These are phyloP conservation scores for Cetraspora pellucida DNA, from an alignment of 192 early-diverging fungal species.

Conservation along the genomic window DNA sequence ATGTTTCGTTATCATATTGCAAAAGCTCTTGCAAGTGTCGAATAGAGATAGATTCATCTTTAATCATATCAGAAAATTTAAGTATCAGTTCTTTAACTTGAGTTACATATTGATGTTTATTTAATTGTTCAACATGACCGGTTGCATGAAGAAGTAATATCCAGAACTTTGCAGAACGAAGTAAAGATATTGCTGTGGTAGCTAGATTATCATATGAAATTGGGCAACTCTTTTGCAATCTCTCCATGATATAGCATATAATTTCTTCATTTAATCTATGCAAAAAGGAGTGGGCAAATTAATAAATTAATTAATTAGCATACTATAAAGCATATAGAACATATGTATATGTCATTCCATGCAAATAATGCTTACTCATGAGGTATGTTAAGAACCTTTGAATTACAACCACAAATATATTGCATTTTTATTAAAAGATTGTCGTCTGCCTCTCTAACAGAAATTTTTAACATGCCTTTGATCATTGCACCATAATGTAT, in stretches of 20 bases:
- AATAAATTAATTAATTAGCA: too few relatives aligned
- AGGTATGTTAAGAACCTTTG: not conserved
- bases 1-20: not conserved
- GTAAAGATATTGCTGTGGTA: not conserved
- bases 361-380: not conserved
- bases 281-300: too few relatives aligned
- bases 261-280: not conserved
- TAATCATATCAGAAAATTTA: not conserved
- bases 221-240: not conserved
- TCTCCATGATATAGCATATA: not conserved
- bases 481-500: not conserved
- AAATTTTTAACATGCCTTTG: not conserved
- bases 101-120: not conserved
- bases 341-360: too few relatives aligned
- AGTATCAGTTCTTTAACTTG: not conserved
- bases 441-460: not conserved
- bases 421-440: not conserved
- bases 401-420: not conserved
- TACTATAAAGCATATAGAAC: too few relatives aligned
- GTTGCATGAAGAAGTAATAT: not conserved
- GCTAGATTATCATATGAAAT: not conserved
- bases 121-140: not conserved
- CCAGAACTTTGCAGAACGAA: conserved; percentile 1
- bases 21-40: not conserved
- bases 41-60: not conserved